phyloP scores from a whole-genome alignment of 345 rosid genomes.

The Pugionium cornutum region DNA sequence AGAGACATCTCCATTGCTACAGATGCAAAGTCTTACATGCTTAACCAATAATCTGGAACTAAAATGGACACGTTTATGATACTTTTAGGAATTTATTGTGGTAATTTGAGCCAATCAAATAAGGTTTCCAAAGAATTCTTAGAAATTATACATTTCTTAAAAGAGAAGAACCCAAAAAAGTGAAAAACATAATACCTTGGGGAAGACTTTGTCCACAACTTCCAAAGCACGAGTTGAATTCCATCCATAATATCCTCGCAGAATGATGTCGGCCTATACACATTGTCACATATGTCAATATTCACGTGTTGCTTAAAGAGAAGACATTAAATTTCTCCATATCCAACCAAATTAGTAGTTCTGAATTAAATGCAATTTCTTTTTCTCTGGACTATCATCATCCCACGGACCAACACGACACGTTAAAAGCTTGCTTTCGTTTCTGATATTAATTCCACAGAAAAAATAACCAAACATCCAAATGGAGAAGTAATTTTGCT shows the following conservation, averaged over 20 bases:
- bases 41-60: background rate
- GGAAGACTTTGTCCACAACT: constrained; percentile 78
- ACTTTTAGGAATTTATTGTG: background rate
- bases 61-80: background rate
- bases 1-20: background rate
- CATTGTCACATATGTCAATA: constrained; percentile 10
- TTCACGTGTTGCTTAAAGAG: constrained; percentile 19
- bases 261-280: constrained; percentile 75
- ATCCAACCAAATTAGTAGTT: background rate
- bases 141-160: background rate
- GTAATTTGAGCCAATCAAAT: background rate
- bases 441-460: background rate
- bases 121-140: background rate
- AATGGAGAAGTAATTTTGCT: background rate
- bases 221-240: constrained; percentile 86
- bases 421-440: background rate
- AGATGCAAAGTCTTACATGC: constrained; percentile 6
- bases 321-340: constrained; percentile 14
- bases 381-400: background rate
- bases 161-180: background rate
- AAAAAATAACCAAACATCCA: constrained; percentile 20
- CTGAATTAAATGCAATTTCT: constrained; percentile 19
- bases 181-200: constrained; percentile 55
- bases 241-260: constrained; percentile 94
- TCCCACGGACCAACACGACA: background rate